Evolutionary conservation across 2,329 filamentous ascomycete genomes (phyloP), one percentile per base, ranked within the genome.

Genomic region (Alternaria sp.): DNA sequence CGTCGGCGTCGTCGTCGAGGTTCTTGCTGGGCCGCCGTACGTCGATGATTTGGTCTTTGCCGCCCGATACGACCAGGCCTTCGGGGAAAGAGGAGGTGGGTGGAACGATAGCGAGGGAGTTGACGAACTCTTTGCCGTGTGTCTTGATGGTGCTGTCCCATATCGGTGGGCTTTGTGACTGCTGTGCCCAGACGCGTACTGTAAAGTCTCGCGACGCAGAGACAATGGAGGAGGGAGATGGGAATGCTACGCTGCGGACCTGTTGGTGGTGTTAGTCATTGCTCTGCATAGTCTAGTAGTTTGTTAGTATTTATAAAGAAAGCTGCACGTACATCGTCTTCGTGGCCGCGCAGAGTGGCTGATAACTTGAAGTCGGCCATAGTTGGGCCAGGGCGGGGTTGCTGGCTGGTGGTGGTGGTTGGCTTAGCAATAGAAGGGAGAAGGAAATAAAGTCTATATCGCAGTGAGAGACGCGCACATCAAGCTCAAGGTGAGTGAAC

Each of bases 291-390:
- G 13, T n/a, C 25, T 23, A 23, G 17, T 15, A 12, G 12, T 32
- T 12, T 9, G 8, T 3, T 10, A 2, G 11, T 15, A 5, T 23
- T 23, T 15, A 23, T n/a, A 28, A 19, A 10, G 49, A 43, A 19
- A 19, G 9, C 19, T 15, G 17, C 13, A 52, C 67, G 36, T 86
- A 97, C 96, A 88, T 99, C 96, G 79, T 96, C 91, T 80, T 96
- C 91, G 80, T 99, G 96, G 76, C 93, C 95, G 71, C 89, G 84
- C 70, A 99, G 87, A 77, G 93, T 91, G 71, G 95, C 93, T 66
- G 96, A 97, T 76, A 99, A 89, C 87, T 95, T 97, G 86, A 93
- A 98, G 79, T 93, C 90, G 81, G 86, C 84, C 91, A 95, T 94
- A 69, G 73, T 76, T 67, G 67, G 64, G 53, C 58, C 54, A 55